Conservation (phyloP, 2,329 filamentous ascomycete genomes). For the Raffaelea albimanens region DNA sequence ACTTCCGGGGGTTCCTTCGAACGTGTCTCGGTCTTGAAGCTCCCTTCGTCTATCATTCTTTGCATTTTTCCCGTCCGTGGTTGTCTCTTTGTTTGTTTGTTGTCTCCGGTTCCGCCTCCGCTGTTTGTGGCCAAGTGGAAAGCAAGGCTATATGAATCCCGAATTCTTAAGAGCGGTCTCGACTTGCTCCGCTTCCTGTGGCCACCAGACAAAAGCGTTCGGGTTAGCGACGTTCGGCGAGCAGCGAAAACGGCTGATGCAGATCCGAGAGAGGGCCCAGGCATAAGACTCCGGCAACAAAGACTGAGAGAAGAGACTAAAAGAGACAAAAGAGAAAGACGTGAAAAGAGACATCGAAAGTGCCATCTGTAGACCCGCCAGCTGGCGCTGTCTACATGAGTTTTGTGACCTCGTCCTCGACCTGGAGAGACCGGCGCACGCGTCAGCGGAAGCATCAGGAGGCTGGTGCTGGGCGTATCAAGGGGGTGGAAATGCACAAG, state of each 20-base stretch:
- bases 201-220: not conserved
- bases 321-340: constrained; percentile 2
- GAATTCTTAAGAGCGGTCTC: constrained; percentile 25
- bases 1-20: too few species aligned
- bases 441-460: not conserved
- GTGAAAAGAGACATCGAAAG: not conserved
- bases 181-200: constrained; percentile 26
- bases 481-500: not conserved
- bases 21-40: too few species aligned
- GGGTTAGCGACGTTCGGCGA: constrained; percentile 8
- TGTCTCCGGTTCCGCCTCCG: too few species aligned
- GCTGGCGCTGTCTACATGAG: constrained; percentile 59
- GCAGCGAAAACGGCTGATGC: not conserved
- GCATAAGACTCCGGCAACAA: too few species aligned
- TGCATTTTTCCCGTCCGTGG: constrained; percentile 2
- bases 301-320: not conserved
- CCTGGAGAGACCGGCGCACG: constrained; percentile 42
- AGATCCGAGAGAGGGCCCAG: not conserved
- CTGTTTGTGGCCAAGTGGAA: too few species aligned
- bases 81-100: too few species aligned
- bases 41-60: not conserved
- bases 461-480: not conserved
- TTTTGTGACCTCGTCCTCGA: constrained; percentile 83
- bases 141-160: constrained; percentile 27
- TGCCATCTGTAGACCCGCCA: not conserved